phyloP scores from a whole-genome alignment of 1,139 yeast genomes.

The Candida tetrigidarum region DNA sequence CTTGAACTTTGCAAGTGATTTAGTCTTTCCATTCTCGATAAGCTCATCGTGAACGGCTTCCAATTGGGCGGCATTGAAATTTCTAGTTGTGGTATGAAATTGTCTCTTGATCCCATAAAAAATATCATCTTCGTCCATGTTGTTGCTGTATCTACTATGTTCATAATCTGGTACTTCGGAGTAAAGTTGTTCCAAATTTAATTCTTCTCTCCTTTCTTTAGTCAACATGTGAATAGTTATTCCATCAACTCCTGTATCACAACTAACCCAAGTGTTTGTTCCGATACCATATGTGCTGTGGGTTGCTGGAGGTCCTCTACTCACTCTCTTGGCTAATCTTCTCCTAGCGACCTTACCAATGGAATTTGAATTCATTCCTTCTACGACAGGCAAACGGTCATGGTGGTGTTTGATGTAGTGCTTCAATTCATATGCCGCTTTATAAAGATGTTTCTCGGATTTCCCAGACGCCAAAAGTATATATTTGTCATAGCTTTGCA shows the following conservation, averaged over 20 bases:
- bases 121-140: conserved; percentile 42
- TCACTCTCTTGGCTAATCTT: conserved; percentile 62
- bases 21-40: conserved; percentile 5
- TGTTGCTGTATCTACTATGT: not conserved
- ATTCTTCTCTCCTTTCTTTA: conserved; percentile 61
- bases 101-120: conserved; percentile 45
- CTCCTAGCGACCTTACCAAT: conserved; percentile 62
- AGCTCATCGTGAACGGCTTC: conserved; percentile 11
- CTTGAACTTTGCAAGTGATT: conserved; percentile 7
- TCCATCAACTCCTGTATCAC: conserved; percentile 67
- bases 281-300: conserved; percentile 59
- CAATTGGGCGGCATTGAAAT: conserved; percentile 9
- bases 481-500: conserved; percentile 40
- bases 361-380: conserved; percentile 72
- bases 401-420: conserved; percentile 38
- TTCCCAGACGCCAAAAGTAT: conserved; percentile 79
- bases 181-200: conserved; percentile 76
- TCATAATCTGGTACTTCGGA: conserved; percentile 33
- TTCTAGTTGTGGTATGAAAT: conserved; percentile 39
- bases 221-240: conserved; percentile 77
- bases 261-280: conserved; percentile 80
- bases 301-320: conserved; percentile 57
- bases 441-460: conserved; percentile 73
- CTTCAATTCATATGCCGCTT: conserved; percentile 65
- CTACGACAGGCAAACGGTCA: conserved; percentile 54